Evolutionary conservation across 179 eudicot species (phyloP), one percentile per base, ranked within the genome.

Genomic region (Beta lomatogona): DNA sequence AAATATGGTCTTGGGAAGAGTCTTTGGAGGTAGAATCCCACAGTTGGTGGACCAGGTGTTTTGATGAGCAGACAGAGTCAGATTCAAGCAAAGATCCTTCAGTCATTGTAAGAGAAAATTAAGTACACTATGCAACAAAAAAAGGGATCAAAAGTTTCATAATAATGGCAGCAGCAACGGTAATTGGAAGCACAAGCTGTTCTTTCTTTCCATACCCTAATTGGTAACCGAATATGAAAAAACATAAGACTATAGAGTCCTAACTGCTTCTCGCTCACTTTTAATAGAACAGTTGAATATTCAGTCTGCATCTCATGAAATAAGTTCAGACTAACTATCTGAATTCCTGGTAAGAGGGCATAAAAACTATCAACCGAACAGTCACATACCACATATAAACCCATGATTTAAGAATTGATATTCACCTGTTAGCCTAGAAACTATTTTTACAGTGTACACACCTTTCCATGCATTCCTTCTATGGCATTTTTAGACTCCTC

Each of bases 381-480:
- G 52, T 48, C 9, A 73, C 36, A 59, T 0, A 50, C 6, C 31
- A 54, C 58, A 74, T 12, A 31, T 25, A 11, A 19, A 18, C 67
- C 52, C 5, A 1, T 64, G 68, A 25, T 22, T 12, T 64, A 14
- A 64, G 44, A 22, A 64, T 22, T 9, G 45, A 21, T 21, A 58
- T 72, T 52, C 9, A 19, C 36, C 36, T 19, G 13, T 46, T 50
- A 59, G 46, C 53, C 69, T 58, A 19, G 10, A 61, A 65, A 57
- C 16, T 22, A 22, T 12, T 10, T 28, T 64, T 21, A 66, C 13
- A 64, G 41, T 53, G 74, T 25, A 81, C 71, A 41, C 84, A 93
- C 98, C 98, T 94, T 94, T 74, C 98, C 98, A 84, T 94, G 97
- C 98, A 94, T 94, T 77, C 93, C 97, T 78, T 91, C 92, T 52